Evolutionary conservation across 2,329 filamentous ascomycete species (phyloP).

Genomic region (Trichoderma atroviride): DNA sequence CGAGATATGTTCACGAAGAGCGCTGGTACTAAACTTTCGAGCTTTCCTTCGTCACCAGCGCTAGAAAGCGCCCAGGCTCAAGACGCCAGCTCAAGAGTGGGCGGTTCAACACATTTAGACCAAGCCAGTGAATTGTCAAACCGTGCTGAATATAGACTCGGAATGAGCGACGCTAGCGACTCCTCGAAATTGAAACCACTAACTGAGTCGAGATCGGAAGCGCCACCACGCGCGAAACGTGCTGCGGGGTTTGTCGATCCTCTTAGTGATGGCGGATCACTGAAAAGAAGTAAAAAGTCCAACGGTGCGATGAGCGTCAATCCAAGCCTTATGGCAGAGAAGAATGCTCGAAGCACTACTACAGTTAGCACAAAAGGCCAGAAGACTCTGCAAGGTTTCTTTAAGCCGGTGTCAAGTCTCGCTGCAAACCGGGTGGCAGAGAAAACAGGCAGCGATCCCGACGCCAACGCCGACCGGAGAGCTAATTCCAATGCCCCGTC

Average conservation of each 20-base stretch:
- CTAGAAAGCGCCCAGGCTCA: not conserved
- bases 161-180: not conserved
- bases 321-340: too few species aligned
- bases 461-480: slow-evolving; percentile 21
- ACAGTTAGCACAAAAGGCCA: slow-evolving; percentile 38
- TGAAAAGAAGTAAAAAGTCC: slow-evolving; percentile 12
- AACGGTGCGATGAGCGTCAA: too few species aligned
- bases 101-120: not conserved
- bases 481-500: not conserved
- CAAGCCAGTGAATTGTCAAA: not conserved
- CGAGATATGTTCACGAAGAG: slow-evolving; percentile 81
- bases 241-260: slow-evolving; percentile 16
- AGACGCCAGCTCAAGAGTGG: not conserved
- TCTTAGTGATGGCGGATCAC: not conserved
- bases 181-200: not conserved
- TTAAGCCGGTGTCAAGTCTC: slow-evolving; percentile 55
- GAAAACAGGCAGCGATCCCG: slow-evolving; percentile 15
- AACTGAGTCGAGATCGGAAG: not conserved
- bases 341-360: too few species aligned
- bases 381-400: slow-evolving; percentile 75
- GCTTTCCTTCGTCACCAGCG: not conserved
- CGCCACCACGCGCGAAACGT: slow-evolving; percentile 3
- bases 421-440: slow-evolving; percentile 8
- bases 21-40: slow-evolving; percentile 22
- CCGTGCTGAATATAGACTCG: not conserved